Evolutionary conservation across 108 stramenopile species (phyloP).

Genomic region (Nitzschia sp.): DNA sequence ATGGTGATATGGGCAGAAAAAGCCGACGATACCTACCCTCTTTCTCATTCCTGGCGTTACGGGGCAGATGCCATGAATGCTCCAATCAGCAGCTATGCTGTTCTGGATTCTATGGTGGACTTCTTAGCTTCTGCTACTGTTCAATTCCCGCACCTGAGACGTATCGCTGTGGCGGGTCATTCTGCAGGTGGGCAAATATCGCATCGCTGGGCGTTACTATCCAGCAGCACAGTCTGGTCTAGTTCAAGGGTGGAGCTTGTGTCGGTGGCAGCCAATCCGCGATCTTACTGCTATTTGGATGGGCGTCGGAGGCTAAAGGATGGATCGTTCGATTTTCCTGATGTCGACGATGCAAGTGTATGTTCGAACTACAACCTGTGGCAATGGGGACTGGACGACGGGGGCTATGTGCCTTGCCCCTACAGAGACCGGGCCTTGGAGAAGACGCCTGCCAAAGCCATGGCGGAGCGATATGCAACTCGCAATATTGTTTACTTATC

Average conservation of each 20-base stretch:
- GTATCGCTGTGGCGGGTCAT: constrained; percentile 75
- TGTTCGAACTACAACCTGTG: constrained; percentile 75
- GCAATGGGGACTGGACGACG: constrained; percentile 75
- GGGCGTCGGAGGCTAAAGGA: constrained; percentile 48
- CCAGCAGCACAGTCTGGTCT: constrained; percentile 43
- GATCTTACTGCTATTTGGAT: constrained; percentile 74
- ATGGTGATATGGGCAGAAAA: constrained; percentile 61
- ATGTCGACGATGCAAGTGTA: constrained; percentile 9
- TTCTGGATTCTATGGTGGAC: constrained; percentile 67
- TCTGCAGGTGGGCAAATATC: constrained; percentile 82
- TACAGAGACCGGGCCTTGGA: constrained; percentile 52
- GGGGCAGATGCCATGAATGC: constrained; percentile 70
- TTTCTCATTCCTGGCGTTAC: constrained; percentile 77
- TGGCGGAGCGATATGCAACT: constrained; percentile 51
- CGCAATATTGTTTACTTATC: constrained; percentile 71
- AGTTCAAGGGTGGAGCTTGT: constrained; percentile 33
- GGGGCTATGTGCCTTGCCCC: constrained; percentile 48
- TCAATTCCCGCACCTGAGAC: constrained; percentile 53
- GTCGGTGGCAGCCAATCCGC: constrained; percentile 81
- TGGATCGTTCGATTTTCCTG: constrained; percentile 12
- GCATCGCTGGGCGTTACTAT: constrained; percentile 83
- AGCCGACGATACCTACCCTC: constrained; percentile 10
- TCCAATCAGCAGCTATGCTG: constrained; percentile 72
- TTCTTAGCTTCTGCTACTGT: constrained; percentile 28
- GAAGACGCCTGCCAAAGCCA: constrained; percentile 23